A percentile compares a stretch with the other conserved stretches of the same genome.
phyloP scores from a whole-genome alignment of 1,139 yeast species.

The Geotrichum carabidarum region DNA sequence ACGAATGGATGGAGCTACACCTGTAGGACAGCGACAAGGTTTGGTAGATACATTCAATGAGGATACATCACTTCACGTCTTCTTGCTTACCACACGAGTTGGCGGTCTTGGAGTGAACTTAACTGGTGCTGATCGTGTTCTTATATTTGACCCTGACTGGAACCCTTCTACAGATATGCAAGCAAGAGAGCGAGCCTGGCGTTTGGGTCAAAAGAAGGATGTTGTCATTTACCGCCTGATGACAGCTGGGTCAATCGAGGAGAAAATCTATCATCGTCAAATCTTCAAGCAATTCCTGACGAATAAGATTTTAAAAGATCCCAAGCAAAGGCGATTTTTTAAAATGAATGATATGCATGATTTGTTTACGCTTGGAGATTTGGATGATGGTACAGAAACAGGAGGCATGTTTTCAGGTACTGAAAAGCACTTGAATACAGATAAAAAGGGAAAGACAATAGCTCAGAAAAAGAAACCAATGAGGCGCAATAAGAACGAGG shows the following conservation, averaged over 20 bases:
- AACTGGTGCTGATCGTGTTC: slow-evolving; percentile 93
- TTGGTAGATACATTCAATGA: slow-evolving; percentile 77
- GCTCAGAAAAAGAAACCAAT: slow-evolving; percentile 30
- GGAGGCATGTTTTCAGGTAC: slow-evolving; percentile 59
- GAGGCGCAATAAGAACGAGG: slow-evolving; percentile 38
- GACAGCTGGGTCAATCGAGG: slow-evolving; percentile 95
- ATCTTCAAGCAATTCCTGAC: slow-evolving; percentile 92
- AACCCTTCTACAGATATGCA: slow-evolving; percentile 96
- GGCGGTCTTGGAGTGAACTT: slow-evolving; percentile 94
- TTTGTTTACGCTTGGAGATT: slow-evolving; percentile 76
- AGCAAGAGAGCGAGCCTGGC: slow-evolving; percentile 96
- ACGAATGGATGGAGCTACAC: slow-evolving; percentile 94
- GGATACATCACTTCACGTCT: slow-evolving; percentile 54
- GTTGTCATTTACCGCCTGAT: slow-evolving; percentile 88
- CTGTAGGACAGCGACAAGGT: slow-evolving; percentile 66
- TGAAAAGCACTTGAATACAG: slow-evolving; percentile 40
- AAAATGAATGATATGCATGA: slow-evolving; percentile 90
- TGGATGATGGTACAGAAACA: slow-evolving; percentile 57
- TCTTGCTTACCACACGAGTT: slow-evolving; percentile 83
- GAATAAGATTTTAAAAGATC: slow-evolving; percentile 90
- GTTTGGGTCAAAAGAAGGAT: slow-evolving; percentile 89
- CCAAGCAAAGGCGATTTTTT: slow-evolving; percentile 88
- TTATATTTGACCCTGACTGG: slow-evolving; percentile 97
- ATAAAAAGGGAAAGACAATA: slow-evolving; percentile 32
- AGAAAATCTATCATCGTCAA: slow-evolving; percentile 92